Percentiles rank a stretch among this genome's conserved stretches.
Conservation (phyloP, 371 early-diverging fungal genomes). For the Circinella minor region DNA sequence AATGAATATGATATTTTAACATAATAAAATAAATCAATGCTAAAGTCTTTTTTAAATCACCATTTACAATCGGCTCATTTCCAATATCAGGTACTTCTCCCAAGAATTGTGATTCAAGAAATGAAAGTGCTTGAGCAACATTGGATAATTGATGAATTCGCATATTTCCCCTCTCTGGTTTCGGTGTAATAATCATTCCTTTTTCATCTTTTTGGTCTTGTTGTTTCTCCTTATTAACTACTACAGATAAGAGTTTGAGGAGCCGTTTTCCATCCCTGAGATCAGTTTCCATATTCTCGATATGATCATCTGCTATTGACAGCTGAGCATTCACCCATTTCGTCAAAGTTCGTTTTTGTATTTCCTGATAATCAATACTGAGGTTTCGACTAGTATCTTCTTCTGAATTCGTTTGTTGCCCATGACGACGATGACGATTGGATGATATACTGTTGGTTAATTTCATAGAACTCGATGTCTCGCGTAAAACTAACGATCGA, state of each 20-base stretch:
- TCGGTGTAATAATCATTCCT: slow-evolving; percentile 25
- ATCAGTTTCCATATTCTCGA: slow-evolving; percentile 55
- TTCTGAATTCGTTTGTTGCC: slow-evolving; percentile 5
- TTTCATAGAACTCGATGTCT: slow-evolving; percentile 15
- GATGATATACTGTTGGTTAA: slow-evolving; percentile 8
- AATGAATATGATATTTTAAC: slow-evolving; percentile 67
- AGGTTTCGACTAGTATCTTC: slow-evolving; percentile 36
- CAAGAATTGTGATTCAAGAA: slow-evolving; percentile 57
- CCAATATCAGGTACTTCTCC: slow-evolving; percentile 79
- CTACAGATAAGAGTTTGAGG: slow-evolving; percentile 59
- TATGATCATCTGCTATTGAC: slow-evolving; percentile 31
- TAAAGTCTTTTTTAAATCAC: slow-evolving; percentile 82
- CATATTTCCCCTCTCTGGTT: slow-evolving; percentile 66
- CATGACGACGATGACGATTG: neutral
- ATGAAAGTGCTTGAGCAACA: slow-evolving; percentile 72
- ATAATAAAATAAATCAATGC: slow-evolving; percentile 83
- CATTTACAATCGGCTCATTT: slow-evolving; percentile 82
- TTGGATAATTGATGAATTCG: slow-evolving; percentile 84
- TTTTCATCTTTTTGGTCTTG: too few species aligned
- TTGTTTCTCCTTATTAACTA: slow-evolving; percentile 45
- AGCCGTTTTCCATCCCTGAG: slow-evolving; percentile 67
- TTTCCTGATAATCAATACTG: slow-evolving; percentile 54
- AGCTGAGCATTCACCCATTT: slow-evolving; percentile 86
- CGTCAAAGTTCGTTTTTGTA: slow-evolving; percentile 80
- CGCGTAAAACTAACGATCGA: slow-evolving; percentile 26